These are phyloP conservation scores for Alternaria tenuissima DNA, from an alignment of 2,329 filamentous ascomycete species.

Conservation along the genomic window DNA sequence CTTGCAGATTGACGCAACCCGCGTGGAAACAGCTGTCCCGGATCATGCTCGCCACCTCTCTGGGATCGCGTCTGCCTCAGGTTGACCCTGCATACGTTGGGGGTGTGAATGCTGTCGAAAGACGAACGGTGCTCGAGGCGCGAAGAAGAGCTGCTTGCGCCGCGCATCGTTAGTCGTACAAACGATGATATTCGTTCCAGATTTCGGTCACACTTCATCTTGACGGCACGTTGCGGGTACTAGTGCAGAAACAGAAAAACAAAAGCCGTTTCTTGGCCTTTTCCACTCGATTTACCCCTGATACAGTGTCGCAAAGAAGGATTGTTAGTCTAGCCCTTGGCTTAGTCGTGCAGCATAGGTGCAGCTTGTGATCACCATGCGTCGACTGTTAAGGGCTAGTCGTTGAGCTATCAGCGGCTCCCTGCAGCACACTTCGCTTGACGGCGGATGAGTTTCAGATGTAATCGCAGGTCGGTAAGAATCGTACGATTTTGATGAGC, in stretches of 20 bases:
- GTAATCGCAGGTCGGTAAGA: constrained; percentile 8
- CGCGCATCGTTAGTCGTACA: neutral
- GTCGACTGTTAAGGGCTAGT: constrained; percentile 6
- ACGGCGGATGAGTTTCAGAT: constrained; percentile 17
- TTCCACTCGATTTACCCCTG: neutral
- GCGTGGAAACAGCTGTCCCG: constrained; percentile 1
- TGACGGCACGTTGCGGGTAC: neutral
- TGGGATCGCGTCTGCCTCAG: constrained; percentile 10
- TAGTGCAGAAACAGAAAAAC: constrained; percentile 7
- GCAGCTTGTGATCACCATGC: constrained; percentile 7
- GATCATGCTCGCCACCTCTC: constrained; percentile 3
- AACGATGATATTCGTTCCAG: neutral
- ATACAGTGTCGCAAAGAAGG: neutral
- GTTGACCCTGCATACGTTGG: constrained; percentile 9
- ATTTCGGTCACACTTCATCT: constrained; percentile 5
- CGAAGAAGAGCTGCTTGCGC: neutral
- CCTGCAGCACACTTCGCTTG: constrained; percentile 19
- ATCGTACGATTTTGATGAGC: constrained; percentile 14
- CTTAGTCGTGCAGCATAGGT: constrained; percentile 17
- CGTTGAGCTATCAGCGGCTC: constrained; percentile 16
- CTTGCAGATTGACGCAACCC: constrained; percentile 2
- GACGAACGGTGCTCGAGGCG: neutral
- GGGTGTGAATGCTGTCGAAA: neutral
- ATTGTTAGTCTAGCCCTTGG: neutral
- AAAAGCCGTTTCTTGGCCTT: neutral